These are phyloP conservation scores for Mycosarcoma maydis DNA, from an alignment of 1,284 basidiomycete genomes.

Conservation along the genomic window DNA sequence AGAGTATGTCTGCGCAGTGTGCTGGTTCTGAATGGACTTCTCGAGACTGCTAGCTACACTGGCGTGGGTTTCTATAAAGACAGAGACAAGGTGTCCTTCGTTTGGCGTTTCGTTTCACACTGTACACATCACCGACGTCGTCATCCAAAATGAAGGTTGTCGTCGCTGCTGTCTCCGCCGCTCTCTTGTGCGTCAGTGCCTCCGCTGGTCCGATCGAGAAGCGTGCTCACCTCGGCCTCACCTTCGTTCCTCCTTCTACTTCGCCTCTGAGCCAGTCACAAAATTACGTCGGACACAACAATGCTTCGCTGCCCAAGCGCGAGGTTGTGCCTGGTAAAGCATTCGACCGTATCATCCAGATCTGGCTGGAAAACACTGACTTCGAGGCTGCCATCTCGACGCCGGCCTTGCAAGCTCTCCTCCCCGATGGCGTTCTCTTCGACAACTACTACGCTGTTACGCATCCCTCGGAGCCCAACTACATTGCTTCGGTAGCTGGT, in stretches of 20 bases:
- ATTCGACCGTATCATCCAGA: conserved; percentile 72
- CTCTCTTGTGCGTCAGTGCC: conserved; percentile 70
- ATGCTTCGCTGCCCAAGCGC: conserved; percentile 68
- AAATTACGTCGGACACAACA: conserved; percentile 69
- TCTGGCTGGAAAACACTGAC: conserved; percentile 75
- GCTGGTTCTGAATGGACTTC: too few species aligned
- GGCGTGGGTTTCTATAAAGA: too few species aligned
- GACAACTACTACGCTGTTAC: conserved; percentile 73
- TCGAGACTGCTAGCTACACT: too few species aligned
- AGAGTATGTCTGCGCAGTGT: too few species aligned
- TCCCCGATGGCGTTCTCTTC: conserved; percentile 69
- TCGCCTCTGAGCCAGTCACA: conserved; percentile 66
- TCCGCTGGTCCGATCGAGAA: conserved; percentile 38
- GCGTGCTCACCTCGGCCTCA: conserved; percentile 61
- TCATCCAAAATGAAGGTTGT: conserved; percentile 70
- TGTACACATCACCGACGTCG: too few species aligned
- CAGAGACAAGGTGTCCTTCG: too few species aligned
- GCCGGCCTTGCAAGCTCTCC: conserved; percentile 71
- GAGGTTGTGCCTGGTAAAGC: conserved; percentile 69
- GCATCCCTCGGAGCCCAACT: conserved; percentile 74
- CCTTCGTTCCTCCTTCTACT: conserved; percentile 68
- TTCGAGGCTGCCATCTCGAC: conserved; percentile 67
- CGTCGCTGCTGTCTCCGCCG: conserved; percentile 86
- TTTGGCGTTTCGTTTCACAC: too few species aligned
- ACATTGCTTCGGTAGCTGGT: conserved; percentile 69